A percentile compares a stretch with the other conserved stretches of the same genome.
These are phyloP conservation scores for Ceratocystiopsis minuta DNA, from an alignment of 2,329 filamentous ascomycete genomes.

Conservation along the genomic window DNA sequence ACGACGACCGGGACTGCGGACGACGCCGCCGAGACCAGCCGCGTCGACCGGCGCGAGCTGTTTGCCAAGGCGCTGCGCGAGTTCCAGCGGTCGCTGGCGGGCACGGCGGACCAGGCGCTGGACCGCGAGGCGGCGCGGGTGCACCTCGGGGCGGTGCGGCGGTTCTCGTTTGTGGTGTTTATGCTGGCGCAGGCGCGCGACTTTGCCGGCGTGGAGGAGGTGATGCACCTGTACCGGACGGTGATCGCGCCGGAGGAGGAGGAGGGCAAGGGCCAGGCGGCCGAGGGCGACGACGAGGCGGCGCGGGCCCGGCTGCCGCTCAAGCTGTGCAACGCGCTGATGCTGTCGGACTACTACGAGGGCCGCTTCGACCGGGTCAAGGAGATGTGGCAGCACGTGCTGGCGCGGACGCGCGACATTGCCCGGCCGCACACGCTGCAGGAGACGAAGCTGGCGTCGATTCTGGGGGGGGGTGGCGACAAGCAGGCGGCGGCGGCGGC, in stretches of 20 bases:
- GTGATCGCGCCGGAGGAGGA: constrained; percentile 11
- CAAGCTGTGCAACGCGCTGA: constrained; percentile 42
- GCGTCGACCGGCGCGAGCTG: constrained; percentile 10
- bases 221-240: constrained; percentile 28
- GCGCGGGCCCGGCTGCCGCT: constrained; percentile 25
- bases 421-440: constrained; percentile 15
- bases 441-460: constrained; percentile 1
- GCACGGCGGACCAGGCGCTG: not conserved
- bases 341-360: constrained; percentile 45
- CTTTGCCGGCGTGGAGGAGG: constrained; percentile 21
- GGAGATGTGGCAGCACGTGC: constrained; percentile 46
- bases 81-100: constrained; percentile 24
- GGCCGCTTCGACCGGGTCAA: constrained; percentile 41
- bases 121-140: constrained; percentile 12
- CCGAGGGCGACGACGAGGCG: constrained; percentile 12
- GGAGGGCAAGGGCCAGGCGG: no score
- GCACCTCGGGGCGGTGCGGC: constrained; percentile 10
- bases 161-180: constrained; percentile 23
- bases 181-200: constrained; percentile 23
- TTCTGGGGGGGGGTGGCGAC: constrained; percentile 1
- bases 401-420: constrained; percentile 30
- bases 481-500: not conserved
- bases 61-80: constrained; percentile 17
- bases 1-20: no score
- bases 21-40: not conserved